Evolutionary conservation across 2,329 filamentous ascomycete genomes (phyloP).

Genomic region (Byssoonygena ceratinophila): DNA sequence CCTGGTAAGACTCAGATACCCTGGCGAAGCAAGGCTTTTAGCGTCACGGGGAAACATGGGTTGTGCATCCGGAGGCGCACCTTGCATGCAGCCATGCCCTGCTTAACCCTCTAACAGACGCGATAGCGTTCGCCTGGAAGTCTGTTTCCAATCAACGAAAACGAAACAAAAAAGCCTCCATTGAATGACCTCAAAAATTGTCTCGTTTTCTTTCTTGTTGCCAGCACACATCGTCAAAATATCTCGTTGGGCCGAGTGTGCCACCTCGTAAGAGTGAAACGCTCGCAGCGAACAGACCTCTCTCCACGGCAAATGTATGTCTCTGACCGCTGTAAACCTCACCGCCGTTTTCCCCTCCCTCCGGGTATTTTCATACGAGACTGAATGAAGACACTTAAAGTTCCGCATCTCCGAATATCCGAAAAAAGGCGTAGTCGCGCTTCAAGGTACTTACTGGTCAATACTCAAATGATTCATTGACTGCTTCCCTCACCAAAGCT

Average conservation of each 20-base stretch:
- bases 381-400: neutral
- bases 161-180: neutral
- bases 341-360: neutral
- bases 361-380: neutral
- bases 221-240: neutral
- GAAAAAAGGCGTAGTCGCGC: neutral
- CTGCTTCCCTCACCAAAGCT: neutral
- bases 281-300: neutral
- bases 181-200: neutral
- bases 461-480: neutral
- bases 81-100: conserved; percentile 8
- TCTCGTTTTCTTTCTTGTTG: neutral
- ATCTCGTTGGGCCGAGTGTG: neutral
- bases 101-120: conserved; percentile 9
- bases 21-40: neutral
- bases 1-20: neutral
- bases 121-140: neutral
- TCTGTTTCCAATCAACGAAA: neutral
- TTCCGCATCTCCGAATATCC: neutral
- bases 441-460: neutral
- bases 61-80: conserved; percentile 10
- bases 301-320: neutral
- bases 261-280: neutral
- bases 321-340: neutral
- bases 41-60: conserved; percentile 1